Evolutionary conservation across 2,329 filamentous ascomycete genomes (phyloP).

Genomic region (Claviceps sp.): DNA sequence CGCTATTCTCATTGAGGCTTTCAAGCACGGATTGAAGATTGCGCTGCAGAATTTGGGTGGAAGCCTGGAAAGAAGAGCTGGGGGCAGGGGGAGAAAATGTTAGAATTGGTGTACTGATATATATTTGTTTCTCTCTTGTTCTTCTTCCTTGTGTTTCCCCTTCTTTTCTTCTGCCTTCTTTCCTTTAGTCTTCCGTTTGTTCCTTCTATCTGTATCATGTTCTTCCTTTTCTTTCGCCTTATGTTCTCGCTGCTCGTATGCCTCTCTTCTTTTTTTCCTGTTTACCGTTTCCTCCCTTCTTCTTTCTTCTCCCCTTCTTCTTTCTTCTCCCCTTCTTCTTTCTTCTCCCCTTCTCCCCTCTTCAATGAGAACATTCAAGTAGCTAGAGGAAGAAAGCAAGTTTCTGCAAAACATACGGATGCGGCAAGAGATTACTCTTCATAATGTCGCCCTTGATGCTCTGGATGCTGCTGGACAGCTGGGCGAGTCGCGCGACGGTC

Average conservation of each 20-base stretch:
- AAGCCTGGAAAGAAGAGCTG: slow-evolving; percentile 60
- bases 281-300: background rate
- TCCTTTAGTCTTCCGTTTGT: no score
- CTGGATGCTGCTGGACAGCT: slow-evolving; percentile 54
- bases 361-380: no score
- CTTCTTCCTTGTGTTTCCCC: no score
- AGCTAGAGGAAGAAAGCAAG: background rate
- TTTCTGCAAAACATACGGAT: slow-evolving; percentile 35
- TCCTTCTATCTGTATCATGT: no score
- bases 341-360: no score
- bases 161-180: no score
- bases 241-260: no score
- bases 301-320: background rate
- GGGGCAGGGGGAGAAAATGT: background rate
- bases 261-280: background rate
- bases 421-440: slow-evolving; percentile 51
- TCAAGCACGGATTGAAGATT: slow-evolving; percentile 56
- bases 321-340: background rate
- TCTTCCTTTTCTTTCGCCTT: no score
- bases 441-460: slow-evolving; percentile 49
- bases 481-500: slow-evolving; percentile 52
- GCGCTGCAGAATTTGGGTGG: slow-evolving; percentile 54
- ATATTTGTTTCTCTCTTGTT: no score
- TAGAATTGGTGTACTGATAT: background rate
- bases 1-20: slow-evolving; percentile 49